Evolutionary conservation across 257 asterid species (phyloP).

Genomic region (Scutellaria barbata): DNA sequence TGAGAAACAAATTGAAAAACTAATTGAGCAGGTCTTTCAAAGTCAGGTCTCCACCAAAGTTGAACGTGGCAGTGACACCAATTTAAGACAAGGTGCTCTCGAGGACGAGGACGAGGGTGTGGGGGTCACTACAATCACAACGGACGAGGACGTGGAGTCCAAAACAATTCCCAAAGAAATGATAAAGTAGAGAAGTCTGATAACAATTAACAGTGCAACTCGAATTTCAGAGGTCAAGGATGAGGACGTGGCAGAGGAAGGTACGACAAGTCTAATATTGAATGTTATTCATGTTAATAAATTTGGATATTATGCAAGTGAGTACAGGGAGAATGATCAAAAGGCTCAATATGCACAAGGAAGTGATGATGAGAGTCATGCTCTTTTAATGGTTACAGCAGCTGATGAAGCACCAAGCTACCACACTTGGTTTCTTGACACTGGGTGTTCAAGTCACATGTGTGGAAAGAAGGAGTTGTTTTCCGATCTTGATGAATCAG

Average conservation of each 20-base stretch:
- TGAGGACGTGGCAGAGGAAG: conserved; percentile 5
- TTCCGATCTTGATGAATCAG: conserved; percentile 26
- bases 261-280: conserved; percentile 3
- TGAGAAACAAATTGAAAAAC: background rate
- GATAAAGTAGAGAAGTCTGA: too few species aligned
- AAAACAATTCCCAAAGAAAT: too few species aligned
- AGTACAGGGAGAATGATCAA: background rate
- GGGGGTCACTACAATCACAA: too few species aligned
- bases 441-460: conserved; percentile 27
- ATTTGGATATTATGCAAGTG: conserved; percentile 24
- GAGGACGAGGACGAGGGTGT: too few species aligned
- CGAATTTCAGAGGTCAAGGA: background rate
- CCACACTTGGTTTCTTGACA: conserved; percentile 34
- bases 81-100: too few species aligned
- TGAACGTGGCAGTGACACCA: background rate
- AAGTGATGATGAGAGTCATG: conserved; percentile 6
- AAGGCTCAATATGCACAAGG: background rate
- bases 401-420: conserved; percentile 6
- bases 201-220: too few species aligned
- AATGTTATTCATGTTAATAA: conserved; percentile 20
- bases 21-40: background rate
- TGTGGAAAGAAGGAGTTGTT: conserved; percentile 1
- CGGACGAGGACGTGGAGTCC: too few species aligned
- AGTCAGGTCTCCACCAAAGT: background rate
- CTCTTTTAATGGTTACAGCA: background rate